Evolutionary conservation across 225 moss, liverwort and hornwort species (phyloP).

Genomic region (Straminergon stramineum): DNA sequence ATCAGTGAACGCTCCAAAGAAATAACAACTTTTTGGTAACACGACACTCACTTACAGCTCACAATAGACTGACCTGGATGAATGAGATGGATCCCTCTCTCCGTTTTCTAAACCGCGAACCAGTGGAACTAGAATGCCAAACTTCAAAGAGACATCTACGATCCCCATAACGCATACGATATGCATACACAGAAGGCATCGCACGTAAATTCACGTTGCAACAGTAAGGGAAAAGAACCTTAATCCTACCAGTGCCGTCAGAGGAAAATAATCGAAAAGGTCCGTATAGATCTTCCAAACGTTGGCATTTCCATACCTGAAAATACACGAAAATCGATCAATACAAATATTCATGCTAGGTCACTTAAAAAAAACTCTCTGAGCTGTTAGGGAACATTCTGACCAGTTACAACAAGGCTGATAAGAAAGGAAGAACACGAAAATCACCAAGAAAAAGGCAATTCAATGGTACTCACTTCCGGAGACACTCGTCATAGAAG

Average conservation of each 20-base stretch:
- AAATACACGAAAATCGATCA: not conserved
- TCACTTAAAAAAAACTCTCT: not conserved
- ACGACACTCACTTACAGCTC: not conserved
- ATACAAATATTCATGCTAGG: not conserved
- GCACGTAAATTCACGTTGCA: not conserved
- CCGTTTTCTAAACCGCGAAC: not conserved
- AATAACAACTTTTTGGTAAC: not conserved
- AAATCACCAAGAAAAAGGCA: not conserved
- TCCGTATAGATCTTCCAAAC: constrained; percentile 89
- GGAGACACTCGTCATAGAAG: constrained; percentile 79
- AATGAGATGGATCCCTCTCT: not conserved
- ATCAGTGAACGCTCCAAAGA: not conserved
- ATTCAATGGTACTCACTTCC: constrained; percentile 18
- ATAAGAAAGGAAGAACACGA: not conserved
- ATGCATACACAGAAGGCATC: not conserved
- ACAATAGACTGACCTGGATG: not conserved
- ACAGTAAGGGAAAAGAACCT: not conserved
- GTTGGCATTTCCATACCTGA: constrained; percentile 66
- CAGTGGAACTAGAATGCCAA: not conserved
- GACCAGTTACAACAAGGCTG: not conserved
- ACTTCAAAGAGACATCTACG: not conserved
- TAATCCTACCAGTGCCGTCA: constrained; percentile 51
- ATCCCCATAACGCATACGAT: not conserved
- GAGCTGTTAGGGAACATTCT: not conserved
- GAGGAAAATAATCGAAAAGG: constrained; percentile 76